Conservation (phyloP, 495 filamentous ascomycete genomes). For the Aspergillus indologenus region DNA sequence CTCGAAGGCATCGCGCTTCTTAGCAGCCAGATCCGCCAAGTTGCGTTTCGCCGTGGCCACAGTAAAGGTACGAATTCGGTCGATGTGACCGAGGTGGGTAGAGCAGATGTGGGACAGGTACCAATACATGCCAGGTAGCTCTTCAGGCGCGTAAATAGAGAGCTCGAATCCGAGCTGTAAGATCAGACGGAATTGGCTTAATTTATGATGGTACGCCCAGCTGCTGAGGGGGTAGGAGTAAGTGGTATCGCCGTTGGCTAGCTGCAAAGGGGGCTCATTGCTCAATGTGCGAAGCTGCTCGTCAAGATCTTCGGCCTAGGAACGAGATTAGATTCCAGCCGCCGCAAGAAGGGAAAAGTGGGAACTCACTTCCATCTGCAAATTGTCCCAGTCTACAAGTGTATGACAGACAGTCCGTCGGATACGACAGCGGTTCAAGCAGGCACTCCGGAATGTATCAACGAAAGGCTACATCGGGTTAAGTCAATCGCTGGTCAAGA, state of each 20-base stretch:
- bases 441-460: conserved; percentile 76
- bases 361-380: conserved; percentile 66
- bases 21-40: conserved; percentile 24
- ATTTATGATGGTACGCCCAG: conserved; percentile 87
- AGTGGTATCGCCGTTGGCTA: conserved; percentile 43
- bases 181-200: conserved; percentile 80
- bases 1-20: conserved; percentile 30
- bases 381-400: conserved; percentile 76
- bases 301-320: conserved; percentile 70
- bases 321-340: conserved; percentile 4
- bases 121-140: conserved; percentile 89
- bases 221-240: conserved; percentile 74
- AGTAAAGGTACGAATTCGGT: conserved; percentile 66
- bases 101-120: conserved; percentile 55
- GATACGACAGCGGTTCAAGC: conserved; percentile 85
- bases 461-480: conserved; percentile 55
- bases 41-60: conserved; percentile 35
- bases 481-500: background rate
- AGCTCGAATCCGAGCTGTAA: conserved; percentile 96
- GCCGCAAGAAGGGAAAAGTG: background rate
- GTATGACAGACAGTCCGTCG: conserved; percentile 80
- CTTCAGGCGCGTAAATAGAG: conserved; percentile 81
- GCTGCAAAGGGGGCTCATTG: conserved; percentile 56
- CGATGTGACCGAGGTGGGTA: conserved; percentile 54
- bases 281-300: conserved; percentile 62